Percentiles rank a stretch among this genome's conserved stretches.
phyloP scores from a whole-genome alignment of 2,329 filamentous ascomycete species.

The Coleophoma cylindrospora region DNA sequence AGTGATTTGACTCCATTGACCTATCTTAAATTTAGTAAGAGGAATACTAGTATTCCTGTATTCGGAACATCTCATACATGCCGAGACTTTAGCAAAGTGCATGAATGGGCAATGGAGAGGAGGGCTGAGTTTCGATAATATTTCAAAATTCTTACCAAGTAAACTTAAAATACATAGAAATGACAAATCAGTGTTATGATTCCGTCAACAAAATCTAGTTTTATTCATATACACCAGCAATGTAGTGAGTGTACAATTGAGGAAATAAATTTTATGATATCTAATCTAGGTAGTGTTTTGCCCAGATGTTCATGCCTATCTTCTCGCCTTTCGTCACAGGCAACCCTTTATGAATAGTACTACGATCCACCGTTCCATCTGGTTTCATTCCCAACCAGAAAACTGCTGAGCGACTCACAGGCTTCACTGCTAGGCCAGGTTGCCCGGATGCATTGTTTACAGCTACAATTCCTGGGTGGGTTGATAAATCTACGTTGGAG shows the following conservation, averaged over 20 bases:
- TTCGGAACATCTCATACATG: too few species aligned
- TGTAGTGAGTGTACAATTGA: background rate
- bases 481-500: background rate
- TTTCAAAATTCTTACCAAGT: too few species aligned
- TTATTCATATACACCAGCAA: background rate
- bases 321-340: conserved; percentile 34
- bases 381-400: conserved; percentile 40
- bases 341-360: conserved; percentile 36
- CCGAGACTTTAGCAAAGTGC: too few species aligned
- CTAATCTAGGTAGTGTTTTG: background rate
- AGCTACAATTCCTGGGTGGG: background rate
- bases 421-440: background rate
- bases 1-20: too few species aligned
- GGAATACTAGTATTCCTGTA: too few species aligned
- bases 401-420: conserved; percentile 20
- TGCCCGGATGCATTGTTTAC: background rate
- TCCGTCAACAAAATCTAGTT: background rate
- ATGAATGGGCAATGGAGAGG: too few species aligned
- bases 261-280: background rate
- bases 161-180: too few species aligned
- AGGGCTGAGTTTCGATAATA: too few species aligned
- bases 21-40: too few species aligned
- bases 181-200: background rate
- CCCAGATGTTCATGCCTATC: conserved; percentile 42
- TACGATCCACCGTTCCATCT: conserved; percentile 35